phyloP scores from a whole-genome alignment of 2,329 filamentous ascomycete species.

The Paraphoma chrysanthemicola region DNA sequence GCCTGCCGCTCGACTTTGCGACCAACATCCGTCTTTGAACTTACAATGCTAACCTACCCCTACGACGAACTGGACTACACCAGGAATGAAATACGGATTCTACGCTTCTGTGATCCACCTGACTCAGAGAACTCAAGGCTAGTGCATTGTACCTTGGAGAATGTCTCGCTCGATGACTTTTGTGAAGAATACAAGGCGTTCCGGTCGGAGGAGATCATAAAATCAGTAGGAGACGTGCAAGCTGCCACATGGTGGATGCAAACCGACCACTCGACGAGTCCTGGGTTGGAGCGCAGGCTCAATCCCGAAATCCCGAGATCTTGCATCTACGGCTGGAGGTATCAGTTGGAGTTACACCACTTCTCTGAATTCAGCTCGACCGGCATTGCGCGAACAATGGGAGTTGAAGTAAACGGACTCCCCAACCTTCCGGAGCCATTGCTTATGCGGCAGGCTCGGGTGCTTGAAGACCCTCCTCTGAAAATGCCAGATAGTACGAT shows the following conservation, averaged over 20 bases:
- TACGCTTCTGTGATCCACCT: background rate
- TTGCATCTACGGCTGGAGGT: background rate
- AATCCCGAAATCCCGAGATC: background rate
- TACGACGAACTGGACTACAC: background rate
- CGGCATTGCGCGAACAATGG: background rate
- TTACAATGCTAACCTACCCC: background rate
- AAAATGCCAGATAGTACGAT: background rate
- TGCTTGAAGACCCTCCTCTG: background rate
- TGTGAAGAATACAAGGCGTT: background rate
- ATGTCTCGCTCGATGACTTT: background rate
- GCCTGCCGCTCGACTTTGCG: no score
- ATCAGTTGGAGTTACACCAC: background rate
- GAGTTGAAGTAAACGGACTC: background rate
- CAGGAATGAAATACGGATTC: background rate
- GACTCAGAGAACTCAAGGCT: background rate
- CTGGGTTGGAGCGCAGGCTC: background rate
- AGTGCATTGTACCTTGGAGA: background rate
- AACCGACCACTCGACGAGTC: background rate
- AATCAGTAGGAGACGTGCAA: background rate
- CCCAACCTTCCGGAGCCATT: background rate
- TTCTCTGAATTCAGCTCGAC: background rate
- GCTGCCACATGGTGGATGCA: background rate
- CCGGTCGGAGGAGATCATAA: background rate
- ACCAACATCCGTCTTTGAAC: no score
- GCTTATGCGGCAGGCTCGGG: background rate